Base-by-base conservation (phyloP, 148 eudicot species). In the Persicaria tinctoria region DNA sequence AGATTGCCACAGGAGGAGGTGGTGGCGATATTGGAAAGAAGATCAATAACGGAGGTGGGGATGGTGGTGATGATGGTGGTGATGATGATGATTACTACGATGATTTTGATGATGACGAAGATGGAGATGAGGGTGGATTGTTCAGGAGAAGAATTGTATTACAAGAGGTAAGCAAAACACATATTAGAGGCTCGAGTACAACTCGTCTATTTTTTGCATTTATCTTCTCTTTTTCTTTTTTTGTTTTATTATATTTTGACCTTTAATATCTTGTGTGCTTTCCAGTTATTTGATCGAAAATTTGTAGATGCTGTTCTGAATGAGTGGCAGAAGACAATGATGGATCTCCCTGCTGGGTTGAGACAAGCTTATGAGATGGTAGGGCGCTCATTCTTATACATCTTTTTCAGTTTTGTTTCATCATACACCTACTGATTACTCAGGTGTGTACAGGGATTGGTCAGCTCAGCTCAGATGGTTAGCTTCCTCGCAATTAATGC, bases 351-450 rank as follows among this genome's bases (percentile, higher is more conserved):
- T 63, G 85, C 89, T 68, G 98, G 97, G 76, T 74, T 94, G 46
- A 89, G 91, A 55, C 93, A 91, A 85, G 97, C 97, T 72, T 91
- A 88, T 89, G 96, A 91, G 85, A 90, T 85, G 98, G 98, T 91
- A 73, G 76, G 17, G 11, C 1, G 23, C 74, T 60, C 50, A 13
- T 63, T 32, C 7, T 62, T 54, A 46, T 56, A 18, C 59, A 66
- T 68, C 11, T 6, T 41, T 50, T 45, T 79, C 62, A 68, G 53
- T 20, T 70, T 53, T 4, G 9, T 4, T 64, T 64, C 48, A 38
- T 41, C 45, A 23, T 74, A 7, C 20, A 32, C 45, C 14, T 66
- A 53, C 82, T 82, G 38, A 88, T 70, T 8, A 71, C 49, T 64
- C 47, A 77, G 41, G 75, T 82, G 59, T 68, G 20, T 74, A 23